These are phyloP conservation scores for Voacanga thouarsii DNA, from an alignment of 257 asterid genomes.

Conservation along the genomic window DNA sequence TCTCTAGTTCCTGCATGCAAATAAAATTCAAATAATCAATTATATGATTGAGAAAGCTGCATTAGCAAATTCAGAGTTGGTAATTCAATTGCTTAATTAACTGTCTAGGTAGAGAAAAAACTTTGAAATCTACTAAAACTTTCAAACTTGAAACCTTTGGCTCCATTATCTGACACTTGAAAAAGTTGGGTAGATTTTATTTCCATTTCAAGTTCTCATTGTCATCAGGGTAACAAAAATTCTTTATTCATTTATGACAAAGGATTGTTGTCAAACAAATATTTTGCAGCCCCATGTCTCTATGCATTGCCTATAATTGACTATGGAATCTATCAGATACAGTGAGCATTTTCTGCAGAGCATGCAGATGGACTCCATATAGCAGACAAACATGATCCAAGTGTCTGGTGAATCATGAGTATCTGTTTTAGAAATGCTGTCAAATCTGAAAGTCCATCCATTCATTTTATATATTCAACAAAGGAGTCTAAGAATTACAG, in stretches of 20 bases:
- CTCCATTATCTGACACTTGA: background rate
- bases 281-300: background rate
- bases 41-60: constrained; percentile 5
- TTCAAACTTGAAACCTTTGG: background rate
- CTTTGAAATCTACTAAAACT: background rate
- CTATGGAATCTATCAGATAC: background rate
- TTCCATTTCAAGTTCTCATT: background rate
- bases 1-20: constrained; percentile 86
- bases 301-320: background rate
- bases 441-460: background rate
- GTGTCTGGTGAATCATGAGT: background rate
- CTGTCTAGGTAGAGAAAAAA: background rate
- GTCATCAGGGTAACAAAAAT: background rate
- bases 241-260: background rate
- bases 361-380: background rate
- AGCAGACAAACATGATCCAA: background rate
- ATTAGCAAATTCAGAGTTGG: background rate
- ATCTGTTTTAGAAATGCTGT: background rate
- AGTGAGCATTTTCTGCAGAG: background rate
- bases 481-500: background rate
- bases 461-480: background rate
- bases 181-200: background rate
- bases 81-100: background rate
- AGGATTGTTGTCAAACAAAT: background rate
- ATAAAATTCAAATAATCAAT: constrained; percentile 19